Evolutionary conservation across 805 yeast species (phyloP), one percentile per base, ranked within the genome.

Genomic region (Starmerella vaccinii): DNA sequence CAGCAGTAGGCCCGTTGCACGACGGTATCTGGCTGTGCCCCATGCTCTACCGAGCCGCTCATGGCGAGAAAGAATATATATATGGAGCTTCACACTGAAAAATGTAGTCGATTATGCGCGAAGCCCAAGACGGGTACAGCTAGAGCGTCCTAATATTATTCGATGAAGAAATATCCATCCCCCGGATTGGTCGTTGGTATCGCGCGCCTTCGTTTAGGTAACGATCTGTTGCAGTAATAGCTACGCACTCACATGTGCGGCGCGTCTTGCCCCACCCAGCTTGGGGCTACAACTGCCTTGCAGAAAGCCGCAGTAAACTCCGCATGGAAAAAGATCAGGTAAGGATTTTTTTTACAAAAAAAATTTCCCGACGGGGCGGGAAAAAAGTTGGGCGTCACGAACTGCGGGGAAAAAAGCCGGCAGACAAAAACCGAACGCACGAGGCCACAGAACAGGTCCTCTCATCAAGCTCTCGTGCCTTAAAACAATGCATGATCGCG

Each of bases 1-100:
- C 95, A 84, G 29, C 50, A 54, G 52, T 53, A 53, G 15, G 53
- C 47, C 40, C 47, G 39, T 33, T 52, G 48, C 23, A 52, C 43
- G 15, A 47, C 55, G 41, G 49, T 37, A 21, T 48, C 22, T 35
- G 45, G 32, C 38, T 52, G 35, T 46, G 54, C 54, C 45, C 45
- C 45, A 24, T 39, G 43, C 34, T 41, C 45, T 16, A 41, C 24
- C 45, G 45, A 41, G 45, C 45, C 34, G 34, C 34, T 41, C 45
- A 41, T 41, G 33, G 34, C 45, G 45, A 23, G 13, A 23, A 39
- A 24, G 30, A 12, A 6, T 39, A 39, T 39, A 39, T 24, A 15
- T 39, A 21, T 12, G 30, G 19, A 39, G 43, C 43, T 19, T 35
- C 42, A 13, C 23, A 23, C 26, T n/a, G 24, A 23, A 19, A n/a